Conservation (phyloP, 768 basidiomycete species). For the Paxillus involutus region DNA sequence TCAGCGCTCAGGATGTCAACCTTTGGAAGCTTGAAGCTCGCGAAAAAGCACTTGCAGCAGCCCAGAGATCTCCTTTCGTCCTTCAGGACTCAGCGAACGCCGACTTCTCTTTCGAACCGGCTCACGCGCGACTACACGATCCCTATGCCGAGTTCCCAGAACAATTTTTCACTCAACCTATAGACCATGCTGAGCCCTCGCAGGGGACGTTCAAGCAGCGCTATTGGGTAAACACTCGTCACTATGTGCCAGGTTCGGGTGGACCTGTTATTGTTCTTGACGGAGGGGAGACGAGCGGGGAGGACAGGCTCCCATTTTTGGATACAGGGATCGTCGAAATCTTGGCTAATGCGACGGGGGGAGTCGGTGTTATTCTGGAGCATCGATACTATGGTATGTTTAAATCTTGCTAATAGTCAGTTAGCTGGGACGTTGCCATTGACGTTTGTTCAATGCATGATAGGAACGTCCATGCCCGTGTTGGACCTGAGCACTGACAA, state of each 20-base stretch:
- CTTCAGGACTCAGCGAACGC: constrained; percentile 17
- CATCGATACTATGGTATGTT: constrained; percentile 82
- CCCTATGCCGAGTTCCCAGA: constrained; percentile 45
- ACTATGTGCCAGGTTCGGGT: constrained; percentile 68
- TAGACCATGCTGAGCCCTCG: constrained; percentile 73
- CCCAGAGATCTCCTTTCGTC: constrained; percentile 15
- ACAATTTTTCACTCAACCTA: constrained; percentile 78
- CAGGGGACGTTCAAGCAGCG: constrained; percentile 77
- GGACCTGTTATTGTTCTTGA: constrained; percentile 90
- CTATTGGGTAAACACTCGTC: constrained; percentile 88
- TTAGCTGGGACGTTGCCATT: not conserved
- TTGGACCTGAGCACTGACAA: constrained; percentile 78
- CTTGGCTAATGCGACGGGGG: constrained; percentile 79
- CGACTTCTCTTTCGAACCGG: constrained; percentile 8
- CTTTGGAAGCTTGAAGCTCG: constrained; percentile 52
- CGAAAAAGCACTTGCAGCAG: constrained; percentile 15
- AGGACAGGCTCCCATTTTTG: constrained; percentile 50
- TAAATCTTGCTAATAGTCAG: not conserved
- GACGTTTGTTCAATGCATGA: not conserved
- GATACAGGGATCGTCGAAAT: constrained; percentile 88
- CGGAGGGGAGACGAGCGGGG: constrained; percentile 90
- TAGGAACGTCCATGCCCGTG: constrained; percentile 77
- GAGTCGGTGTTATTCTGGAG: constrained; percentile 88
- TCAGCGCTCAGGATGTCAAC: constrained; percentile 64
- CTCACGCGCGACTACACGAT: constrained; percentile 6